A percentile compares a stretch with the other conserved stretches of the same genome.
These are phyloP conservation scores for Pichia thaimueangensis DNA, from an alignment of 805 yeast species.

Conservation along the genomic window DNA sequence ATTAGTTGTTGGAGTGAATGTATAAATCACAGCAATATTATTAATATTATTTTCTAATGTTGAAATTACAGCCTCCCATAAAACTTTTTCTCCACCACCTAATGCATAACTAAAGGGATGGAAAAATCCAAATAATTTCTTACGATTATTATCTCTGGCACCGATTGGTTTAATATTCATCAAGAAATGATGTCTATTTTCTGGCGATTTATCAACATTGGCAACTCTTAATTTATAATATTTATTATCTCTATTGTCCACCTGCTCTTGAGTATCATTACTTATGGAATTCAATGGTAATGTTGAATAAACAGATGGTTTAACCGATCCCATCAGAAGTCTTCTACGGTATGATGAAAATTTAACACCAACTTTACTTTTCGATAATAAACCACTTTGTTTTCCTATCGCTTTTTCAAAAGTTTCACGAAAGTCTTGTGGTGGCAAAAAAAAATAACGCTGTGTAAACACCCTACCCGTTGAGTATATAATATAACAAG, in stretches of 20 bases:
- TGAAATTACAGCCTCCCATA: slow-evolving; percentile 86
- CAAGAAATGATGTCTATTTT: slow-evolving; percentile 17
- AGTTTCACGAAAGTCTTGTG: slow-evolving; percentile 22
- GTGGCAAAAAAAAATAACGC: slow-evolving; percentile 26
- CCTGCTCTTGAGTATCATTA: not conserved
- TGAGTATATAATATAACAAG: slow-evolving; percentile 12
- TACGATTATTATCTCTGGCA: slow-evolving; percentile 33
- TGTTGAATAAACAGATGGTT: slow-evolving; percentile 31
- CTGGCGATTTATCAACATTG: slow-evolving; percentile 18
- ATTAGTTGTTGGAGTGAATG: slow-evolving; percentile 23
- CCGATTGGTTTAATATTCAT: slow-evolving; percentile 22
- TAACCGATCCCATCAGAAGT: slow-evolving; percentile 25
- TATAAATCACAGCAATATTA: slow-evolving; percentile 63
- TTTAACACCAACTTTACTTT: slow-evolving; percentile 23
- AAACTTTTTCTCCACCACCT: slow-evolving; percentile 96
- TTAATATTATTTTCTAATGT: slow-evolving; percentile 46
- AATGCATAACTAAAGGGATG: slow-evolving; percentile 96
- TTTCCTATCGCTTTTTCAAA: slow-evolving; percentile 18
- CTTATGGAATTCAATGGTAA: slow-evolving; percentile 22
- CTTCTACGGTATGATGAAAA: slow-evolving; percentile 26
- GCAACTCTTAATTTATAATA: slow-evolving; percentile 23
- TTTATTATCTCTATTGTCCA: slow-evolving; percentile 14
- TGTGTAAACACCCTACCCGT: slow-evolving; percentile 17
- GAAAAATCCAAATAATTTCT: slow-evolving; percentile 69
- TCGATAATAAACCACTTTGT: slow-evolving; percentile 17